Conservation (phyloP, 1,284 basidiomycete species). For the Ustilago shanxiensis region DNA sequence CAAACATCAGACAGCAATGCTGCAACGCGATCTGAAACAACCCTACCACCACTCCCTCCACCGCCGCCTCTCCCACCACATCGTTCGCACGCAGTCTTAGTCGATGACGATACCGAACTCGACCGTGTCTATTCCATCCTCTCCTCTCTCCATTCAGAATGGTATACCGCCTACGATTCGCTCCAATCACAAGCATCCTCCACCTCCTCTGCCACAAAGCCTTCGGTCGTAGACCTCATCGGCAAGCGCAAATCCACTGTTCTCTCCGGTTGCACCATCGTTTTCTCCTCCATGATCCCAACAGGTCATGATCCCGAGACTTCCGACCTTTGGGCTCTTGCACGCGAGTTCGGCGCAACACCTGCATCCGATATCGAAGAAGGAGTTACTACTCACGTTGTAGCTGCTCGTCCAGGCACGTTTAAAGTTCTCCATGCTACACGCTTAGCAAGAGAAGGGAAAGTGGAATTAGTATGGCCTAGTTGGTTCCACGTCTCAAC, state of each 20-base stretch:
- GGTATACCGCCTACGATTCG: slow-evolving; percentile 73
- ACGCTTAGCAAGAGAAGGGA: slow-evolving; percentile 70
- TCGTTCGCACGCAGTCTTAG: slow-evolving; percentile 79
- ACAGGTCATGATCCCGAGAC: slow-evolving; percentile 81
- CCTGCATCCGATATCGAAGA: slow-evolving; percentile 79
- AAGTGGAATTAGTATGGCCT: slow-evolving; percentile 83
- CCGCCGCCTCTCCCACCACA: slow-evolving; percentile 31
- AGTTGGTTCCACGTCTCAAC: slow-evolving; percentile 89
- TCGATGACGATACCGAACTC: slow-evolving; percentile 89
- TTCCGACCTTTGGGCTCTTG: slow-evolving; percentile 88
- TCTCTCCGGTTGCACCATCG: slow-evolving; percentile 81
- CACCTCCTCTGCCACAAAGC: slow-evolving; percentile 16
- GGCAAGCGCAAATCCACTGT: slow-evolving; percentile 82
- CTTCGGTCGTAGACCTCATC: slow-evolving; percentile 79
- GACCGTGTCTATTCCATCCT: slow-evolving; percentile 81
- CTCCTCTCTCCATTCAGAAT: slow-evolving; percentile 80
- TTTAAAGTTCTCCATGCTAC: slow-evolving; percentile 86
- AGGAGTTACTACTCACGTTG: slow-evolving; percentile 84
- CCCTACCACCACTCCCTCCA: slow-evolving; percentile 17
- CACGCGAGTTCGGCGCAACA: slow-evolving; percentile 87
- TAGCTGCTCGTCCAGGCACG: slow-evolving; percentile 82
- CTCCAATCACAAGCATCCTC: slow-evolving; percentile 20
- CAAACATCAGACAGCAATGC: slow-evolving; percentile 4
- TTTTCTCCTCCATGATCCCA: slow-evolving; percentile 94
- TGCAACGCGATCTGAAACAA: slow-evolving; percentile 1